These are phyloP conservation scores for Cryptococcus sp. DNA, from an alignment of 1,284 basidiomycete genomes.

Conservation along the genomic window DNA sequence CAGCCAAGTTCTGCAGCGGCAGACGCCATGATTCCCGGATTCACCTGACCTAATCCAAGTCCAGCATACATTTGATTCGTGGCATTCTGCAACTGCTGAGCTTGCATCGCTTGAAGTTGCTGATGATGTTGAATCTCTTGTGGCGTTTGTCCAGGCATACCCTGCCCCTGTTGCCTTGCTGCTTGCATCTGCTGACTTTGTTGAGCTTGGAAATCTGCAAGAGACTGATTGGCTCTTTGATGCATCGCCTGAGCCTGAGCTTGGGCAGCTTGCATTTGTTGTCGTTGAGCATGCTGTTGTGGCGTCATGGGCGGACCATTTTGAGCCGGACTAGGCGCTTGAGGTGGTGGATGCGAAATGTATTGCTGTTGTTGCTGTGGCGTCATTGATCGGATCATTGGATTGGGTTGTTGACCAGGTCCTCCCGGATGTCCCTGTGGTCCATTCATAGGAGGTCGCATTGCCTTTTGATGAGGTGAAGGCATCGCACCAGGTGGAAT, in stretches of 20 bases:
- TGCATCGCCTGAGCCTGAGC: slow-evolving; percentile 14
- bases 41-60: slow-evolving; percentile 30
- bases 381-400: slow-evolving; percentile 34
- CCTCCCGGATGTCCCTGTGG: slow-evolving; percentile 2
- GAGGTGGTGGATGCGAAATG: slow-evolving; percentile 4
- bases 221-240: slow-evolving; percentile 10
- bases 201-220: slow-evolving; percentile 12
- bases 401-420: slow-evolving; percentile 13
- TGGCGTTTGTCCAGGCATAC: slow-evolving; percentile 7
- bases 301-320: slow-evolving; percentile 18
- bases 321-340: slow-evolving; percentile 11
- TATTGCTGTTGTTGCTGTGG: slow-evolving; percentile 26
- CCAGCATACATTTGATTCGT: slow-evolving; percentile 27
- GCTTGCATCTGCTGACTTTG: slow-evolving; percentile 18
- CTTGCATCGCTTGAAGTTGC: slow-evolving; percentile 24
- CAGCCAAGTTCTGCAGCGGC: slow-evolving; percentile 27
- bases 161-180: slow-evolving; percentile 11
- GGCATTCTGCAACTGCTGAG: slow-evolving; percentile 20
- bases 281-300: slow-evolving; percentile 15
- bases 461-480: slow-evolving; percentile 34
- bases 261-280: slow-evolving; percentile 21
- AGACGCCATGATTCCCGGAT: slow-evolving; percentile 31
- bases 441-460: slow-evolving; percentile 33
- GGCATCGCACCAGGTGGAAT: slow-evolving; percentile 28
- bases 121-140: slow-evolving; percentile 12